Conservation (phyloP, 371 early-diverging fungal genomes). For the Mucor irregularis region DNA sequence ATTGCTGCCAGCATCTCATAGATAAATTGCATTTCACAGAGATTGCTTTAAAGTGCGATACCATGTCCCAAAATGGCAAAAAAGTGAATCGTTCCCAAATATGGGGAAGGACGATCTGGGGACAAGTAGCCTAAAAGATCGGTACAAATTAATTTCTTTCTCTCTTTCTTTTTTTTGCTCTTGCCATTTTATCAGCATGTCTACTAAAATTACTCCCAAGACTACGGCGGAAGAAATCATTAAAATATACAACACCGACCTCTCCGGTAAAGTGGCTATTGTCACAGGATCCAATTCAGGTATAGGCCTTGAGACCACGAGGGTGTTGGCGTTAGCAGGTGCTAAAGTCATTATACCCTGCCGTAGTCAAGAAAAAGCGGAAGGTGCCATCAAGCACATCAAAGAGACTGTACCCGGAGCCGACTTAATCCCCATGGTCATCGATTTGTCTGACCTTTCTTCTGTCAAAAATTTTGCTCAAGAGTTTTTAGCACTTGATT, state of each 20-base stretch:
- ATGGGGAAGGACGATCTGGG: too few species aligned
- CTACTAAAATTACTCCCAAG: neutral
- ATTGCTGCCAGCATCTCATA: too few species aligned
- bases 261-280: constrained; percentile 61
- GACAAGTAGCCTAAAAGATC: too few species aligned
- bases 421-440: constrained; percentile 44
- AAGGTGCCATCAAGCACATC: constrained; percentile 46
- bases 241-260: constrained; percentile 30
- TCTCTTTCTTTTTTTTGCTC: too few species aligned
- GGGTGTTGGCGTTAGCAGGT: neutral
- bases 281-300: constrained; percentile 75
- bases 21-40: too few species aligned
- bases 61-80: too few species aligned
- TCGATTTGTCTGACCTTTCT: constrained; percentile 59
- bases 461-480: constrained; percentile 48
- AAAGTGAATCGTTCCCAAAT: too few species aligned
- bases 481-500: constrained; percentile 34
- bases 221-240: constrained; percentile 1
- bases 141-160: too few species aligned
- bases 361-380: constrained; percentile 40
- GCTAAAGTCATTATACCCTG: constrained; percentile 43
- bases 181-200: neutral
- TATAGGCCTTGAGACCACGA: constrained; percentile 9
- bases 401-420: constrained; percentile 41
- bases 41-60: too few species aligned